These are phyloP conservation scores for Umbelopsis isabellina DNA, from an alignment of 192 early-diverging fungal species.

Conservation along the genomic window DNA sequence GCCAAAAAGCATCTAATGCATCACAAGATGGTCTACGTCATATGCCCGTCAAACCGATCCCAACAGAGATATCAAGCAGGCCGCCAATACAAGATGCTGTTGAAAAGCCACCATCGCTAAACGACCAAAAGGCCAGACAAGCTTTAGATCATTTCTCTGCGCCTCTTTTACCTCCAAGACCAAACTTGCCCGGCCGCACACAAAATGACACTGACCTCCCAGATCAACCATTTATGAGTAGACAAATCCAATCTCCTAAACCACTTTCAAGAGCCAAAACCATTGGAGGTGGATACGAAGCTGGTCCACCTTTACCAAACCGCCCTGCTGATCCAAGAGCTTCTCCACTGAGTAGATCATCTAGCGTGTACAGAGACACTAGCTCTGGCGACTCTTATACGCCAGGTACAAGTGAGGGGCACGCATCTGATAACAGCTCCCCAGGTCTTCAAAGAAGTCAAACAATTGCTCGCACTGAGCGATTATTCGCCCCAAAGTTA, in stretches of 20 bases:
- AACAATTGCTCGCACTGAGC: constrained; percentile 4
- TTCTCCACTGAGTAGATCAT: constrained; percentile 9
- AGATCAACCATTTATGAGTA: not conserved
- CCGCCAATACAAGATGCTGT: not conserved
- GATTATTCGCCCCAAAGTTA: not conserved
- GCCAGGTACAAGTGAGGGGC: not conserved
- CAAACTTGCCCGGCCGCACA: not conserved
- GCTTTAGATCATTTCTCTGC: not conserved
- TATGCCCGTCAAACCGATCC: constrained; percentile 3
- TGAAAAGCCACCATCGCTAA: constrained; percentile 5
- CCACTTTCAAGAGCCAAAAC: constrained; percentile 7
- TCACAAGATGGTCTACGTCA: constrained; percentile 8
- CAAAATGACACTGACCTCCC: not conserved
- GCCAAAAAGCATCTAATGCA: not conserved
- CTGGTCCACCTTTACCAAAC: constrained; percentile 18
- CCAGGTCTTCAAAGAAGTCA: constrained; percentile 13
- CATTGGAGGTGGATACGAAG: not conserved
- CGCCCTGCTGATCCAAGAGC: not conserved
- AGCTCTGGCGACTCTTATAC: not conserved
- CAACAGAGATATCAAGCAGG: not conserved
- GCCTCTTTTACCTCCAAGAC: constrained; percentile 14
- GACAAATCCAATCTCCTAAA: not conserved
- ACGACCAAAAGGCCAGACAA: not conserved
- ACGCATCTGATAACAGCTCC: not conserved
- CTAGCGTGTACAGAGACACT: not conserved